Percentiles rank a stretch among this genome's conserved stretches.
These are phyloP conservation scores for Blastobotrys capitulatus DNA, from an alignment of 1,139 yeast species.

Conservation along the genomic window DNA sequence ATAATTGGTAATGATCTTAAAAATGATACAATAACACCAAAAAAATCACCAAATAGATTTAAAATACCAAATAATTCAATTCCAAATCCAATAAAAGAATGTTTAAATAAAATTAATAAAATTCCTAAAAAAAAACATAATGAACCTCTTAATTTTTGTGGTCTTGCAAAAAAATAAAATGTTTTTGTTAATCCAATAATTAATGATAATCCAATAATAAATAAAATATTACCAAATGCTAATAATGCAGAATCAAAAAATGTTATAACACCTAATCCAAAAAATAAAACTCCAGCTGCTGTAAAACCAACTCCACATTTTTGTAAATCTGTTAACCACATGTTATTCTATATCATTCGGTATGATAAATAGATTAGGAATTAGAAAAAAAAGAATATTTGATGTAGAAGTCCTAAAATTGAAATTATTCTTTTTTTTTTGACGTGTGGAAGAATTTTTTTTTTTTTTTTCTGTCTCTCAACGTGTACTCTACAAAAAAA, in stretches of 20 bases:
- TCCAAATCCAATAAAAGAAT: constrained; percentile 78
- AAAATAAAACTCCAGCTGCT: constrained; percentile 67
- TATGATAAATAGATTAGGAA: too few species aligned
- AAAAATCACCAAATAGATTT: constrained; percentile 86
- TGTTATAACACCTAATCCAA: constrained; percentile 75
- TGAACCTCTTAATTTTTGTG: constrained; percentile 81
- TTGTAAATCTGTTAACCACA: constrained; percentile 36
- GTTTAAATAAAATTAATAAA: constrained; percentile 62
- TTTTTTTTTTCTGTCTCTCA: background rate
- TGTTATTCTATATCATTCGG: constrained; percentile 9
- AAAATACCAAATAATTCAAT: constrained; percentile 84
- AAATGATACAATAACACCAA: constrained; percentile 86
- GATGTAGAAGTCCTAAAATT: too few species aligned
- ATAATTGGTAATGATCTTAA: constrained; percentile 81
- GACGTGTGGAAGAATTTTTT: constrained; percentile 1
- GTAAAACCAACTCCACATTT: constrained; percentile 94
- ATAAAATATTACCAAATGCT: constrained; percentile 81
- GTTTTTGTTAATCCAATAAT: constrained; percentile 90
- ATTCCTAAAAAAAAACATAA: constrained; percentile 74
- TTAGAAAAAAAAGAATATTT: too few species aligned
- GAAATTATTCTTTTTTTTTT: background rate
- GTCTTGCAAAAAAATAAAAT: constrained; percentile 75
- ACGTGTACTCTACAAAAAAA: background rate
- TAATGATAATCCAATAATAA: constrained; percentile 73
- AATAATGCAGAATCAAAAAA: constrained; percentile 85